A percentile compares a stretch with the other conserved stretches of the same genome.
phyloP scores from a whole-genome alignment of 495 filamentous ascomycete species.

The Bathelium albidoporum region DNA sequence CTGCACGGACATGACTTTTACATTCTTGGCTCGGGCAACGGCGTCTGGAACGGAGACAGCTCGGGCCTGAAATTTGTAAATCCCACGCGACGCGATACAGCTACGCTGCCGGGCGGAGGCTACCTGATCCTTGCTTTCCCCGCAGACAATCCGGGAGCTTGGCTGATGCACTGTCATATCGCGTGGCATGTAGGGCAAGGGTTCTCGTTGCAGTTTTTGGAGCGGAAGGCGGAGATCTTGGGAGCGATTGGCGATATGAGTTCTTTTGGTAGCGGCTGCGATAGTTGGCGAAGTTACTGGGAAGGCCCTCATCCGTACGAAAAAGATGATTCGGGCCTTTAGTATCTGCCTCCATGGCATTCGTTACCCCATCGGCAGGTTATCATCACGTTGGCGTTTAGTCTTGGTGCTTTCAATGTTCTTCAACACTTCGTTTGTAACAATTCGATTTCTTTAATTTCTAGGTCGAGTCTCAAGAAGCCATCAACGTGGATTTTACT shows the following conservation, averaged over 20 bases:
- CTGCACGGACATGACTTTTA: constrained; percentile 32
- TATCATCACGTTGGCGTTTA: no score
- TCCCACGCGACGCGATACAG: constrained; percentile 24
- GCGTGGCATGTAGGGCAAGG: constrained; percentile 26
- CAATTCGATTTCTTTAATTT: no score
- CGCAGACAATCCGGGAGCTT: constrained; percentile 27
- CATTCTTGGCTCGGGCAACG: constrained; percentile 19
- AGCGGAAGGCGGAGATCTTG: constrained; percentile 20
- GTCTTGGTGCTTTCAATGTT: no score
- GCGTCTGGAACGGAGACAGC: constrained; percentile 11
- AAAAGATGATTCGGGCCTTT: not conserved
- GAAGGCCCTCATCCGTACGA: not conserved
- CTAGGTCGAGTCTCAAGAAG: no score
- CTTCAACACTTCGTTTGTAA: no score
- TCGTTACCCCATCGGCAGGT: no score
- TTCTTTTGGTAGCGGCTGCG: not conserved
- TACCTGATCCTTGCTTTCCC: constrained; percentile 27
- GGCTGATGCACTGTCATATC: constrained; percentile 31
- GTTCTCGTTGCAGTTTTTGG: constrained; percentile 26
- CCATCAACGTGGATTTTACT: no score
- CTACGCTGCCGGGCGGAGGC: constrained; percentile 24
- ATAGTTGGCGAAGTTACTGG: not conserved
- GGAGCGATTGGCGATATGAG: not conserved
- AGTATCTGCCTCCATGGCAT: no score
- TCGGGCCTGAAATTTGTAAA: constrained; percentile 22